Conservation (phyloP, 73 alveolate species). For the Stentor coeruleus region DNA sequence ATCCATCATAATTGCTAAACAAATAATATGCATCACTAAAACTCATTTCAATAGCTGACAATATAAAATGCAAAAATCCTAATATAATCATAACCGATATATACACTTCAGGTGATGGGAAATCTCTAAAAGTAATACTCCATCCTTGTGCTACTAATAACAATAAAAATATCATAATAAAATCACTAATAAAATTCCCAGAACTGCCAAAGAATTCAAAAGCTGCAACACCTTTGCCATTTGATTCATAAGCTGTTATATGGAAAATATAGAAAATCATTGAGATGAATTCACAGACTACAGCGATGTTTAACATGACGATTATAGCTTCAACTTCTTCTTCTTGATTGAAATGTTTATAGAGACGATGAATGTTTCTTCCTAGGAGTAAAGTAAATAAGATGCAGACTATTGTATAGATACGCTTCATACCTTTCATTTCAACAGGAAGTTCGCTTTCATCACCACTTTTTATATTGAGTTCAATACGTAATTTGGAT, state of each 20-base stretch:
- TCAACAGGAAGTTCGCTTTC: constrained; percentile 1
- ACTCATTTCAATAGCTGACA: constrained; percentile 11
- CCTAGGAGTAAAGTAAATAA: background rate
- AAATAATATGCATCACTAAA: background rate
- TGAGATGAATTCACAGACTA: constrained; percentile 15
- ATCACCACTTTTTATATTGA: background rate
- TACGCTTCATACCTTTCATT: constrained; percentile 24
- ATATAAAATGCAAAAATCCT: background rate
- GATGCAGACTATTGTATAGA: constrained; percentile 1
- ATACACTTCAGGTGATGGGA: constrained; percentile 18
- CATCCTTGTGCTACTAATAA: constrained; percentile 15
- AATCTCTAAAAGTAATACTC: background rate
- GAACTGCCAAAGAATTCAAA: constrained; percentile 16
- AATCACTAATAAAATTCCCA: background rate
- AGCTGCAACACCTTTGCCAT: constrained; percentile 24
- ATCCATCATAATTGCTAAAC: constrained; percentile 4
- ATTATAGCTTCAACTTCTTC: constrained; percentile 10
- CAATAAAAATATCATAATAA: constrained; percentile 14
- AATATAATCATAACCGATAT: constrained; percentile 1
- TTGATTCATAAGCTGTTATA: constrained; percentile 12
- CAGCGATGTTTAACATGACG: constrained; percentile 11
- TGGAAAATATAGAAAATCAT: constrained; percentile 20
- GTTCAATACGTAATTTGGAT: background rate
- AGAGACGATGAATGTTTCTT: background rate
- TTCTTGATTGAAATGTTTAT: background rate